Conservation (phyloP, 2,329 filamentous ascomycete genomes). For the Botrytis galanthina region DNA sequence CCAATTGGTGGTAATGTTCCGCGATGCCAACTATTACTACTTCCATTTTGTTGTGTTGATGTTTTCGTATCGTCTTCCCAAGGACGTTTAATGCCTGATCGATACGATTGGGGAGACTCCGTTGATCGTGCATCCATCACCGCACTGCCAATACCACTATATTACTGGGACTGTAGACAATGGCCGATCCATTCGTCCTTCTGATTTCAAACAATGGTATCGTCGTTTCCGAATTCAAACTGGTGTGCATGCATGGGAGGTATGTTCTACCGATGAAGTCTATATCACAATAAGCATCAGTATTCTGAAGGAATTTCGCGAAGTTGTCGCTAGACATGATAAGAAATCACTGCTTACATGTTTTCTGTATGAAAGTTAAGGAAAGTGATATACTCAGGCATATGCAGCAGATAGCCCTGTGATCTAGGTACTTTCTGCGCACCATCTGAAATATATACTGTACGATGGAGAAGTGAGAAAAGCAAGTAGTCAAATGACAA, state of each 20-base stretch:
- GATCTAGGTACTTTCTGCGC: slow-evolving; percentile 16
- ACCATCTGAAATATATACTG: slow-evolving; percentile 20
- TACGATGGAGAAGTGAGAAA: slow-evolving; percentile 10
- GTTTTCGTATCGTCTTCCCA: slow-evolving; percentile 32
- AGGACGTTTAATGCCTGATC: slow-evolving; percentile 34
- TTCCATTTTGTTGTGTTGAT: slow-evolving; percentile 18
- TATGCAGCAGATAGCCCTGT: slow-evolving; percentile 23
- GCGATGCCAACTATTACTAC: slow-evolving; percentile 26
- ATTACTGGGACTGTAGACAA: slow-evolving; percentile 27
- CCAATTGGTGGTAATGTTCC: slow-evolving; percentile 33
- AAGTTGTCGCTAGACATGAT: slow-evolving; percentile 7
- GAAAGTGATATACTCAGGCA: slow-evolving; percentile 19
- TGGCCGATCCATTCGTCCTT: slow-evolving; percentile 39
- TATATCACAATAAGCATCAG: slow-evolving; percentile 7
- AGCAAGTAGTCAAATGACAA: slow-evolving; percentile 20
- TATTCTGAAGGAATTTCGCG: not conserved
- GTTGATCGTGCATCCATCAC: slow-evolving; percentile 37
- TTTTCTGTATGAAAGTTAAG: slow-evolving; percentile 18
- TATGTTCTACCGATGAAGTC: not conserved
- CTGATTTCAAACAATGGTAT: slow-evolving; percentile 24
- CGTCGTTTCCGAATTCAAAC: not conserved
- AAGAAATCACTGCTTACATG: slow-evolving; percentile 29
- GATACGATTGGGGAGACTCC: slow-evolving; percentile 33
- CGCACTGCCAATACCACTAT: slow-evolving; percentile 31
- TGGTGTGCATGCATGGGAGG: not conserved